Evolutionary conservation across 768 basidiomycete genomes (phyloP).

Genomic region (Neoboletus subvelutipes): DNA sequence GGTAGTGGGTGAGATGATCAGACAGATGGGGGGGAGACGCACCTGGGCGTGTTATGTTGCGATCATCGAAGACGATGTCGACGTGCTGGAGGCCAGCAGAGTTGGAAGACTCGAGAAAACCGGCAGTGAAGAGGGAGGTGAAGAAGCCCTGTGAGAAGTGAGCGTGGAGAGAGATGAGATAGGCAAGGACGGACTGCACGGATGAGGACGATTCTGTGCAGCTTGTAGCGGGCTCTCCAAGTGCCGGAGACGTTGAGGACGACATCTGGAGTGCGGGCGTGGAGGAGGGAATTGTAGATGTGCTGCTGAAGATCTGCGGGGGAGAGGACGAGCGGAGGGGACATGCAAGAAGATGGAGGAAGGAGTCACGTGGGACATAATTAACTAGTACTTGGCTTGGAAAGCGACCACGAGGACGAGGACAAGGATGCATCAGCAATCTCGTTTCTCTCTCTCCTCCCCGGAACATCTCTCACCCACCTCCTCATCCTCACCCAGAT

Average conservation of each 20-base stretch:
- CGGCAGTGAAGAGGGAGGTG: slow-evolving; percentile 79
- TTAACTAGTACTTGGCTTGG: background rate
- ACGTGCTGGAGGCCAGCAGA: slow-evolving; percentile 48
- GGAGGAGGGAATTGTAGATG: slow-evolving; percentile 71
- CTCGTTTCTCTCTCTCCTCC: slow-evolving; percentile 62
- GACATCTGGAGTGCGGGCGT: slow-evolving; percentile 75
- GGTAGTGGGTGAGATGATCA: background rate
- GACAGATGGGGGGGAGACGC: slow-evolving; percentile 26
- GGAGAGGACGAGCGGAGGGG: slow-evolving; percentile 40
- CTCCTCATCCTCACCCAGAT: slow-evolving; percentile 55
- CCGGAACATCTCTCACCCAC: slow-evolving; percentile 54
- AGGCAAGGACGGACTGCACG: slow-evolving; percentile 61
- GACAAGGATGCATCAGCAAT: slow-evolving; percentile 53
- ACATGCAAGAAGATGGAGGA: slow-evolving; percentile 25
- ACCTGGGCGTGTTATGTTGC: slow-evolving; percentile 88
- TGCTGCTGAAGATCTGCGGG: slow-evolving; percentile 67
- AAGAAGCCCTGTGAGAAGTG: slow-evolving; percentile 70
- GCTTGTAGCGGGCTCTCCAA: slow-evolving; percentile 71
- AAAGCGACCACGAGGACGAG: slow-evolving; percentile 40
- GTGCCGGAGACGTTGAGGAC: slow-evolving; percentile 64
- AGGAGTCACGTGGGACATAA: background rate
- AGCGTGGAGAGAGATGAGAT: background rate
- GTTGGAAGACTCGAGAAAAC: slow-evolving; percentile 61
- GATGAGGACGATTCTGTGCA: slow-evolving; percentile 85
- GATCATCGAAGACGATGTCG: slow-evolving; percentile 74